A percentile compares a stretch with the other conserved stretches of the same genome.
Conservation (phyloP, 352 stramenopile species). For the Pythium diclinum region DNA sequence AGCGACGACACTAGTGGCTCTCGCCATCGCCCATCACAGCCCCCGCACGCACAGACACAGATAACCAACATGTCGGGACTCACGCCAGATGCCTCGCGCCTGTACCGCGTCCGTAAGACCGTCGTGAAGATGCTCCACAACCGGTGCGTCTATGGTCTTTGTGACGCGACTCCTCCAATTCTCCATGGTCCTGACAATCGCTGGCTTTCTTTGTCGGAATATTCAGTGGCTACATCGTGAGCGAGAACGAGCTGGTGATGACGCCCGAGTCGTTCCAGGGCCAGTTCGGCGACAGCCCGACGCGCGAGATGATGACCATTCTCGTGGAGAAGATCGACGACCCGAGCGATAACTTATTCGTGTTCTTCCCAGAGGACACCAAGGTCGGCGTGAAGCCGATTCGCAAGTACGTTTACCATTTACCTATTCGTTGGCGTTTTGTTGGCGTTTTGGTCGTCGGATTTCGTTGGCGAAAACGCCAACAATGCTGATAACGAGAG, state of each 20-base stretch:
- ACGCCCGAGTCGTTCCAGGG: conserved; percentile 90
- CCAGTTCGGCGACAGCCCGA: conserved; percentile 92
- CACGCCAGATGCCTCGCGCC: conserved; percentile 76
- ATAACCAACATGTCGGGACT: conserved; percentile 62
- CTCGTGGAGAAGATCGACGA: conserved; percentile 92
- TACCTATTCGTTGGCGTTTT: conserved; percentile 41
- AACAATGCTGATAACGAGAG: not conserved
- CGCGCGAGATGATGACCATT: conserved; percentile 95
- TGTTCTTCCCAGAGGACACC: conserved; percentile 99
- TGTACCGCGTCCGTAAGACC: conserved; percentile 95
- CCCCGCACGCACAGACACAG: not conserved
- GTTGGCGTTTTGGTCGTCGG: conserved; percentile 25
- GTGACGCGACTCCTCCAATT: not conserved
- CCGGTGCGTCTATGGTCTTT: conserved; percentile 37
- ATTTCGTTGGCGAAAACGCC: not conserved
- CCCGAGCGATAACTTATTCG: conserved; percentile 95
- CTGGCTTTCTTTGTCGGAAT: conserved; percentile 22
- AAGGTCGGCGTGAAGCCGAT: conserved; percentile 99
- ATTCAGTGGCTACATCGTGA: conserved; percentile 97
- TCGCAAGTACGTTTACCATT: conserved; percentile 36
- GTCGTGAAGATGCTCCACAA: conserved; percentile 95
- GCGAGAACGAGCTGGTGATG: conserved; percentile 95
- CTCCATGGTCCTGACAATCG: not conserved
- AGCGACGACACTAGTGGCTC: not conserved
- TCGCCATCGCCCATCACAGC: not conserved